phyloP scores from a whole-genome alignment of 306 rosid species.

The Glycine latifolia region DNA sequence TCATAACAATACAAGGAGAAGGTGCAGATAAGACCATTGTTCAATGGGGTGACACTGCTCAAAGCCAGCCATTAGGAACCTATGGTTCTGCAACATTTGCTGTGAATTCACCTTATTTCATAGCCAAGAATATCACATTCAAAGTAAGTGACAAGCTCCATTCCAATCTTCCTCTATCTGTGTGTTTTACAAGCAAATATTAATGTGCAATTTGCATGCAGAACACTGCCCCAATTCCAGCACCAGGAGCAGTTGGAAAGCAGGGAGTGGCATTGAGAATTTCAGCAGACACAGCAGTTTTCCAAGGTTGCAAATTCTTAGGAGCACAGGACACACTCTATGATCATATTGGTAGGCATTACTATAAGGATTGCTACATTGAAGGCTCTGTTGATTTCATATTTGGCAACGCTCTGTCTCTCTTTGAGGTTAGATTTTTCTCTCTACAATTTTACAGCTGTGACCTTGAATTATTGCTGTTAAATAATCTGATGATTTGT shows the following conservation, averaged over 20 bases:
- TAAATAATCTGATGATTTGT: background rate
- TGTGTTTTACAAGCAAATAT: background rate
- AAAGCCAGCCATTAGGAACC: constrained; percentile 82
- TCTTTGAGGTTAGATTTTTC: constrained; percentile 53
- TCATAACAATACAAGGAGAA: constrained; percentile 91
- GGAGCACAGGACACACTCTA: constrained; percentile 82
- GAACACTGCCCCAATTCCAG: constrained; percentile 87
- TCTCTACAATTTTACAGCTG: constrained; percentile 1
- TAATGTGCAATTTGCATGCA: background rate
- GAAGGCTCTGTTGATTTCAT: constrained; percentile 84
- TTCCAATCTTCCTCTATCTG: background rate
- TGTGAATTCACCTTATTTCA: constrained; percentile 86
- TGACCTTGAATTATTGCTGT: constrained; percentile 1
- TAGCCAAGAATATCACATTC: constrained; percentile 94
- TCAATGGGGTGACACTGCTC: constrained; percentile 99
- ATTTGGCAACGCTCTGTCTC: constrained; percentile 76
- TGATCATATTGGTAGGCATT: constrained; percentile 77
- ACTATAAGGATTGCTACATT: constrained; percentile 69
- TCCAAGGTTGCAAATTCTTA: constrained; percentile 64
- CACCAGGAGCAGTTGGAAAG: constrained; percentile 75
- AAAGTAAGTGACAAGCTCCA: constrained; percentile 54
- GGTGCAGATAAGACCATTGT: constrained; percentile 93
- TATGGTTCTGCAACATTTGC: constrained; percentile 90
- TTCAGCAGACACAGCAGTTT: constrained; percentile 67
- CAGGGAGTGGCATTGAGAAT: constrained; percentile 80